These are phyloP conservation scores for Scenedesmus sp. DNA, from an alignment of 163 green algal genomes.

Conservation along the genomic window DNA sequence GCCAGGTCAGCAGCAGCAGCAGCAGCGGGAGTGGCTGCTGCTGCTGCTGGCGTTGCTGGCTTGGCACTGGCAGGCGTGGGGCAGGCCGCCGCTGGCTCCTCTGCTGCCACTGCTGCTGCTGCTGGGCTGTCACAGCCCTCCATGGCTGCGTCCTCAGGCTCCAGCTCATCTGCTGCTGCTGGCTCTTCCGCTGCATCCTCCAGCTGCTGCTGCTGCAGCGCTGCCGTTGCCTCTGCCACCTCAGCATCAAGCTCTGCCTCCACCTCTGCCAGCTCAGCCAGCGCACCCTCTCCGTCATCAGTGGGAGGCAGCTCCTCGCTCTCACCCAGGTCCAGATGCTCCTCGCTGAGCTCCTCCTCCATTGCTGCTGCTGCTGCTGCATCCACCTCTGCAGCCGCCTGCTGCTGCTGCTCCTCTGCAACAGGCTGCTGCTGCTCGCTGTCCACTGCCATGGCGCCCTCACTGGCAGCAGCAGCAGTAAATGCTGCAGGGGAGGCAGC, in stretches of 20 bases:
- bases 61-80: background rate
- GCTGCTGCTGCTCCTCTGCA: background rate
- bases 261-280: background rate
- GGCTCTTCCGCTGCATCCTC: background rate
- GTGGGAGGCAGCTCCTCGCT: background rate
- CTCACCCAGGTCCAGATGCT: background rate
- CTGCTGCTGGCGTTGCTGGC: background rate
- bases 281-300: background rate
- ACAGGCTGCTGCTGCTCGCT: background rate
- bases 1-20: background rate
- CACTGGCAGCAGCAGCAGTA: background rate
- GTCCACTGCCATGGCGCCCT: background rate
- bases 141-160: conserved; percentile 2
- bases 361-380: background rate
- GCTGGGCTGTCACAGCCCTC: background rate
- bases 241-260: background rate
- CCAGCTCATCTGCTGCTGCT: background rate
- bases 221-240: background rate
- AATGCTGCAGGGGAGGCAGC: background rate
- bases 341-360: background rate
- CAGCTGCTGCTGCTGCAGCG: background rate
- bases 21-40: background rate
- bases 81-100: background rate
- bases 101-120: background rate
- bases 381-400: background rate